Evolutionary conservation across 331 rosid genomes (phyloP).

Genomic region (Spiraea crenata): DNA sequence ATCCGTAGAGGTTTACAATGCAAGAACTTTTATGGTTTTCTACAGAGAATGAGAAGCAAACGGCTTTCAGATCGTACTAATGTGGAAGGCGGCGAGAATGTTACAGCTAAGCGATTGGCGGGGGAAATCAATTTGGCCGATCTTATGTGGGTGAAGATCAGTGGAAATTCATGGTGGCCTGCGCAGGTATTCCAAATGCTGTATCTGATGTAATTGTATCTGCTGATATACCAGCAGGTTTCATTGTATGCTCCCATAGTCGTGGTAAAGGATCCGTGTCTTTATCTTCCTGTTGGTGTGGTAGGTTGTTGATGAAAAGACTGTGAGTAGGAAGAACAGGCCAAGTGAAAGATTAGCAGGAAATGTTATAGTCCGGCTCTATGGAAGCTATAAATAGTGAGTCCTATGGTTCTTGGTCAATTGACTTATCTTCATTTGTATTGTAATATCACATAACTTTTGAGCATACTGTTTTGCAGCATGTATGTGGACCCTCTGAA

Average conservation of each 20-base stretch:
- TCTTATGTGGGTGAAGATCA: slow-evolving; percentile 42
- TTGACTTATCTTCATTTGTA: slow-evolving; percentile 6
- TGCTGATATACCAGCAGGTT: not conserved
- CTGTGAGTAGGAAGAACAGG: slow-evolving; percentile 25
- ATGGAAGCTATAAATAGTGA: slow-evolving; percentile 61
- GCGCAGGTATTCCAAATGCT: slow-evolving; percentile 48
- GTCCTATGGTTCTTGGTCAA: slow-evolving; percentile 23
- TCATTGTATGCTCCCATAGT: slow-evolving; percentile 7
- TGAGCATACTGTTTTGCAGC: slow-evolving; percentile 40
- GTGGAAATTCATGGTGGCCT: slow-evolving; percentile 65
- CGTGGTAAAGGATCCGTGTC: not conserved
- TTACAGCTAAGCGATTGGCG: slow-evolving; percentile 13
- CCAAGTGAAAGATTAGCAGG: slow-evolving; percentile 31
- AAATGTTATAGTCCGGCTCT: slow-evolving; percentile 62
- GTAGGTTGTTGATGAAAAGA: slow-evolving; percentile 58
- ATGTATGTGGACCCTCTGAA: slow-evolving; percentile 53
- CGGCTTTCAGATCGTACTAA: slow-evolving; percentile 9
- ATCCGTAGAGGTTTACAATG: not conserved
- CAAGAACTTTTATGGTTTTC: not conserved
- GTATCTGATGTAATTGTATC: not conserved
- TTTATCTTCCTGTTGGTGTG: slow-evolving; percentile 20
- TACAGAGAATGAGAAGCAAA: slow-evolving; percentile 20
- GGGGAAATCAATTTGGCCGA: slow-evolving; percentile 39
- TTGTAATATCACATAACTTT: not conserved
- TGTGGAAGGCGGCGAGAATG: slow-evolving; percentile 26